Evolutionary conservation across 1,284 basidiomycete genomes (phyloP).

Genomic region (Rhodotorula sp.): DNA sequence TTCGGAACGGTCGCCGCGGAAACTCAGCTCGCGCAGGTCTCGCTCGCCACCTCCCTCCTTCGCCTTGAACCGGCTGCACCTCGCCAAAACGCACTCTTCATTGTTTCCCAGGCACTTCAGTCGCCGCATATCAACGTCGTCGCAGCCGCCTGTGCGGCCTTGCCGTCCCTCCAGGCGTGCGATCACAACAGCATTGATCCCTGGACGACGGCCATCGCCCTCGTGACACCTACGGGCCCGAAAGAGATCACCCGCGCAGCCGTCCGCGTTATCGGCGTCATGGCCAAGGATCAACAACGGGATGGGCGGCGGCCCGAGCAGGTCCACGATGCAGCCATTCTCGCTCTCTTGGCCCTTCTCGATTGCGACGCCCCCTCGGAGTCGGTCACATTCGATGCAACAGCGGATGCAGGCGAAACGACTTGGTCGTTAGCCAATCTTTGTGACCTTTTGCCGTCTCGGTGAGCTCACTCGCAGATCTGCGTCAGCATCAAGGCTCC

Average conservation of each 20-base stretch:
- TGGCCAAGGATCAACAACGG: conserved; percentile 8
- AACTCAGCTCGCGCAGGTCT: neutral
- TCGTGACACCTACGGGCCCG: neutral
- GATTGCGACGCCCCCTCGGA: neutral
- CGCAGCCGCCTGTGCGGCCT: conserved; percentile 4
- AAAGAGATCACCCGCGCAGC: neutral
- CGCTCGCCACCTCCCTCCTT: conserved; percentile 14
- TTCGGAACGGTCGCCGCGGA: neutral
- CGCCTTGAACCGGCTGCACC: neutral
- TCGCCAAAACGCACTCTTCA: neutral
- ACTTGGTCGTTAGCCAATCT: conserved; percentile 31
- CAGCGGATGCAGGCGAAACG: neutral
- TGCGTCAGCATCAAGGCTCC: too few species aligned
- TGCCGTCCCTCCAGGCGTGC: neutral
- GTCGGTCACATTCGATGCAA: too few species aligned
- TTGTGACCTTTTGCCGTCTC: conserved; percentile 15
- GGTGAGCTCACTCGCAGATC: neutral
- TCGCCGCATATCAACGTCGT: neutral
- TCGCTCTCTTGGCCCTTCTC: neutral
- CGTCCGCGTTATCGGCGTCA: conserved; percentile 7
- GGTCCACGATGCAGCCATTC: neutral
- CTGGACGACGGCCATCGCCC: neutral
- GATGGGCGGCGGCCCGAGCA: neutral
- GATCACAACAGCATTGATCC: neutral
- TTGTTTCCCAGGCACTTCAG: neutral